Conservation (phyloP, 2,329 filamentous ascomycete genomes). For the Talaromyces sp. region DNA sequence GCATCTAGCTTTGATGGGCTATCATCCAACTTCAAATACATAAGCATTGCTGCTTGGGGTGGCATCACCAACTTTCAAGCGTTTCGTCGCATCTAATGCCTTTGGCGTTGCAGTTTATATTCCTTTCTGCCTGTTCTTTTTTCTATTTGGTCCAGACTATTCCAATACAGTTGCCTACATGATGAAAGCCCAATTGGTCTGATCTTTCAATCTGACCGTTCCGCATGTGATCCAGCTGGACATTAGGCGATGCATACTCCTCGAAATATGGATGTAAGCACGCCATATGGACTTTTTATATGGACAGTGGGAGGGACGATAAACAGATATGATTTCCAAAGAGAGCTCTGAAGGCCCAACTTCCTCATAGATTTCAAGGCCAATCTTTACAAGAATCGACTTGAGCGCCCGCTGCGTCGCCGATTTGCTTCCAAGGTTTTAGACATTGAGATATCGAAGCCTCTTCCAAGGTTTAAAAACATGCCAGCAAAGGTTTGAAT, state of each 20-base stretch:
- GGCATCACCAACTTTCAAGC: background rate
- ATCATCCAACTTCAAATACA: too few species aligned
- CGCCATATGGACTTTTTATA: slow-evolving; percentile 9
- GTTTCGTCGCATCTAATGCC: background rate
- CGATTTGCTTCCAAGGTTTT: too few species aligned
- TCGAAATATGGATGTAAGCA: slow-evolving; percentile 34
- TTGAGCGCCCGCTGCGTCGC: too few species aligned
- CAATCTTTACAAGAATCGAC: too few species aligned
- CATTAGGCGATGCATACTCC: slow-evolving; percentile 37
- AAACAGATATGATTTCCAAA: slow-evolving; percentile 39
- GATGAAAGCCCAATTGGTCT: slow-evolving; percentile 38
- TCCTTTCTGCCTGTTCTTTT: background rate
- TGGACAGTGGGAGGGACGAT: slow-evolving; percentile 6
- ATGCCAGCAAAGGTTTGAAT: too few species aligned
- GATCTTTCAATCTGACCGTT: slow-evolving; percentile 19
- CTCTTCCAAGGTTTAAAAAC: too few species aligned
- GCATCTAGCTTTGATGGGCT: too few species aligned
- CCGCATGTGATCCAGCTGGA: slow-evolving; percentile 4
- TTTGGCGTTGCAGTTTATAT: background rate
- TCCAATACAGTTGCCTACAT: slow-evolving; percentile 25
- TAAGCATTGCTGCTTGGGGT: background rate
- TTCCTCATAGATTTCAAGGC: background rate
- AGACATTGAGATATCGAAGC: too few species aligned
- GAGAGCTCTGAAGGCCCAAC: slow-evolving; percentile 43
- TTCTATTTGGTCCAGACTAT: too few species aligned